These are phyloP conservation scores for Ophiostoma australiae DNA, from an alignment of 2,329 filamentous ascomycete genomes.

Conservation along the genomic window DNA sequence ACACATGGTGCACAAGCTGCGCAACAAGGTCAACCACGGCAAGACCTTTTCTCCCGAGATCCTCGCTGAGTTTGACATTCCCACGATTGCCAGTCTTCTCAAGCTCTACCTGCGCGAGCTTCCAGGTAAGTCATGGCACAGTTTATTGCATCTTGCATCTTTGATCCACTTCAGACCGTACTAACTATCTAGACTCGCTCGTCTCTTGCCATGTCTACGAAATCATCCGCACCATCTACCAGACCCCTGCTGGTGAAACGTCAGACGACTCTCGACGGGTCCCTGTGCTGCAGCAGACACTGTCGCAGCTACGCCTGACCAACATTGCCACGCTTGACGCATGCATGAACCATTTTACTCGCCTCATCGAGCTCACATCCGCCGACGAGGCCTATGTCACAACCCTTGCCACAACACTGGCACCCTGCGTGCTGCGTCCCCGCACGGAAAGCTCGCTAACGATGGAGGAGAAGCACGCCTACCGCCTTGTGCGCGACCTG, in stretches of 20 bases:
- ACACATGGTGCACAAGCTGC: conserved; percentile 75
- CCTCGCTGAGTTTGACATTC: conserved; percentile 84
- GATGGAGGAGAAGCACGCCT: conserved; percentile 90
- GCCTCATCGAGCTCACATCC: conserved; percentile 91
- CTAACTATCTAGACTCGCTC: conserved; percentile 70
- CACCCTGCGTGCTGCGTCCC: conserved; percentile 83
- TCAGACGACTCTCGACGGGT: conserved; percentile 70
- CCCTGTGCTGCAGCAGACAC: conserved; percentile 88
- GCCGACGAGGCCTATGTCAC: conserved; percentile 83
- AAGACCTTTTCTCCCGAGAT: conserved; percentile 70
- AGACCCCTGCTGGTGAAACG: conserved; percentile 69
- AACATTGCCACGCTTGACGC: conserved; percentile 99
- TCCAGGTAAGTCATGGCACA: conserved; percentile 49
- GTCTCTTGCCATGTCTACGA: conserved; percentile 98
- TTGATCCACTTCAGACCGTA: neutral
- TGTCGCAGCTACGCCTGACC: conserved; percentile 87
- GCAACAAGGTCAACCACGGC: conserved; percentile 79
- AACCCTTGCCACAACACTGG: conserved; percentile 67
- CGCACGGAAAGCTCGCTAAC: conserved; percentile 83
- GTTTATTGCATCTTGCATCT: neutral
- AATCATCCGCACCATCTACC: conserved; percentile 96
- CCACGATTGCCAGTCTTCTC: conserved; percentile 84
- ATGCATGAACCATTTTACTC: conserved; percentile 96
- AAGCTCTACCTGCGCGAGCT: conserved; percentile 94
- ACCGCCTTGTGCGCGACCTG: conserved; percentile 83